Conservation (phyloP, 331 rosid species). For the Malus hybrid region DNA sequence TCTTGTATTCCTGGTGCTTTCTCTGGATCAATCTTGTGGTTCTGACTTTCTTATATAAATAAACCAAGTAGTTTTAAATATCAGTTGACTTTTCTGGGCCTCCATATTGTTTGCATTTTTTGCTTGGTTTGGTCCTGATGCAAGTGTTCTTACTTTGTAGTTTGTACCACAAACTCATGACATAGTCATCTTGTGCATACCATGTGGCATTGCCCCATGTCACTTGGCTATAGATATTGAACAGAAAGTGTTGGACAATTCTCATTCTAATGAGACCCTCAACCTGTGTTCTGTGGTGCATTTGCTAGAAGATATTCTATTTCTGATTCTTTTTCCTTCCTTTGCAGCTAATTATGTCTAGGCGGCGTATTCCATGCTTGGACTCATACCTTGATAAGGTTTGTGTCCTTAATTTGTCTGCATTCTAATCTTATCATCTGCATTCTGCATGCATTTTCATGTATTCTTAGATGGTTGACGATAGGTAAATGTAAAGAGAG, state of each 20-base stretch:
- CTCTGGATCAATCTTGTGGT: no score
- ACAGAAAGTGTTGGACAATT: not conserved
- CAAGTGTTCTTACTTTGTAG: not conserved
- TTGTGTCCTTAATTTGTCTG: slow-evolving; percentile 4
- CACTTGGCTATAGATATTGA: not conserved
- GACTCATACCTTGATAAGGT: slow-evolving; percentile 97
- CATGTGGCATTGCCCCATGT: not conserved
- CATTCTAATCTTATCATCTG: not conserved
- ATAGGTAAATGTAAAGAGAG: not conserved
- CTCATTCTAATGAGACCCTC: not conserved
- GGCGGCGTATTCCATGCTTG: slow-evolving; percentile 93
- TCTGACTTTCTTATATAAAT: no score
- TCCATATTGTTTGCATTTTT: not conserved
- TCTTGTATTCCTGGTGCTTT: no score
- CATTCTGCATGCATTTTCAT: not conserved
- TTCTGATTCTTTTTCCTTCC: slow-evolving; percentile 10
- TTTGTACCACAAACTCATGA: not conserved
- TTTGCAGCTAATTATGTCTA: slow-evolving; percentile 87
- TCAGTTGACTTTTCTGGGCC: not conserved
- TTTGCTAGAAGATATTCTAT: slow-evolving; percentile 1
- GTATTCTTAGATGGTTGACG: not conserved
- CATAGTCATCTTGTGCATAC: not conserved
- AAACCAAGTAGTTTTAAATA: no score
- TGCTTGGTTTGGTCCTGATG: not conserved
- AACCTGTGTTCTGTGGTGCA: not conserved